phyloP scores from a whole-genome alignment of 495 filamentous ascomycete species.

The Penicillium crystallinum region DNA sequence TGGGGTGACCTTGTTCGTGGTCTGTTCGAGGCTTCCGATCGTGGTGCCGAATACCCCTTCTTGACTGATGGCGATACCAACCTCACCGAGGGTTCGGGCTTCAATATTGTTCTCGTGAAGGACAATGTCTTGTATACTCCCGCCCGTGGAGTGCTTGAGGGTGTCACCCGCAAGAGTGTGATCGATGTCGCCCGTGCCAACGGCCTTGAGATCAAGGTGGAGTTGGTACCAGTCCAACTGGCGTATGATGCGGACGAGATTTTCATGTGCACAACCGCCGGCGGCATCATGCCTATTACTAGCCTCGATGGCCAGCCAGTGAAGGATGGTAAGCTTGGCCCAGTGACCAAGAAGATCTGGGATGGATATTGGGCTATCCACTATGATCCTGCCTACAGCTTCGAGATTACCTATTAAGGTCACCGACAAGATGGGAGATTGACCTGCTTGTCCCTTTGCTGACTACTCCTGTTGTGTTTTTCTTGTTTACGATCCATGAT shows the following conservation, averaged over 20 bases:
- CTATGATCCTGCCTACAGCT: conserved; percentile 30
- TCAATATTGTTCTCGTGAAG: conserved; percentile 31
- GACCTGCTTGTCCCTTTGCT: background rate
- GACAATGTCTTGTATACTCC: conserved; percentile 28
- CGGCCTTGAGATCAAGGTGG: conserved; percentile 21
- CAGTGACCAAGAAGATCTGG: conserved; percentile 37
- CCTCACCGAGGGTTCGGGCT: conserved; percentile 30
- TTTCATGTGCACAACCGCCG: conserved; percentile 38
- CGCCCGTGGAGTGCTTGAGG: conserved; percentile 28
- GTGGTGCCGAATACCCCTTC: conserved; percentile 30
- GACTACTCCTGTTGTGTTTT: background rate
- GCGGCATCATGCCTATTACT: conserved; percentile 39
- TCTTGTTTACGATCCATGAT: background rate
- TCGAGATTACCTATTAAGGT: background rate
- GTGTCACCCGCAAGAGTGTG: conserved; percentile 31
- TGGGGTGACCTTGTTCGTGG: conserved; percentile 37
- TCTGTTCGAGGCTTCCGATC: conserved; percentile 25
- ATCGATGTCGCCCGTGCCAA: conserved; percentile 22
- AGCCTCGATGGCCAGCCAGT: conserved; percentile 30
- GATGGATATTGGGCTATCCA: conserved; percentile 38
- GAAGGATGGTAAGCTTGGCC: conserved; percentile 29
- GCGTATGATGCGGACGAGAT: conserved; percentile 31
- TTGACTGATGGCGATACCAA: conserved; percentile 35
- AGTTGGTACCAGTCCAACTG: conserved; percentile 26
- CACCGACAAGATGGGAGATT: background rate